These are phyloP conservation scores for Boletus rex-veris DNA, from an alignment of 768 basidiomycete species.

Conservation along the genomic window DNA sequence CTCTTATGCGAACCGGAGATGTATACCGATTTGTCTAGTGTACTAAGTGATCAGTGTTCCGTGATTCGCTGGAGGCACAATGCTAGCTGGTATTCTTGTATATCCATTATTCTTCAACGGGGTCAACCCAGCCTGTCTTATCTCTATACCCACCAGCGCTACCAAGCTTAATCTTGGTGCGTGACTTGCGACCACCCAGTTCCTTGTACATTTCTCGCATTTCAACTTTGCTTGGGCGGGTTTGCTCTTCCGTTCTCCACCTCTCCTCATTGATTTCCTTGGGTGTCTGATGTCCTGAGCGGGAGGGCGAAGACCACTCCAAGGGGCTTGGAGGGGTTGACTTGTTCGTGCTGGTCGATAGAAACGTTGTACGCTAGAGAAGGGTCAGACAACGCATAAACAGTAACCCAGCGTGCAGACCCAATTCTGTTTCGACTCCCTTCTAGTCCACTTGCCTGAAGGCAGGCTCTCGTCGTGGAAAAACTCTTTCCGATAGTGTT, in stretches of 20 bases:
- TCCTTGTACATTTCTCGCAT: constrained; percentile 93
- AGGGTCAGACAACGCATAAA: constrained; percentile 1
- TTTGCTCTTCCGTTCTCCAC: constrained; percentile 56
- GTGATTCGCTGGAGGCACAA: too few species aligned
- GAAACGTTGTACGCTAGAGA: constrained; percentile 49
- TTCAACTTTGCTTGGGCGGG: constrained; percentile 68
- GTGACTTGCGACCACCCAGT: constrained; percentile 78
- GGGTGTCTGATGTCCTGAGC: constrained; percentile 74
- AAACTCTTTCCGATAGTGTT: constrained; percentile 82
- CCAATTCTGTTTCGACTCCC: constrained; percentile 95
- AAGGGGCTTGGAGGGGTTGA: constrained; percentile 41
- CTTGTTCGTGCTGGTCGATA: constrained; percentile 40
- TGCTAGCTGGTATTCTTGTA: too few species aligned
- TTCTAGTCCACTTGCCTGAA: constrained; percentile 85
- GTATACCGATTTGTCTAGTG: too few species aligned
- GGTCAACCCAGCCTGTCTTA: constrained; percentile 70
- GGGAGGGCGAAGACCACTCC: constrained; percentile 46
- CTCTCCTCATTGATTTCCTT: constrained; percentile 74
- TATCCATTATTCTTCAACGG: constrained; percentile 26
- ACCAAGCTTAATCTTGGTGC: constrained; percentile 71
- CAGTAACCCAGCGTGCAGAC: constrained; percentile 32
- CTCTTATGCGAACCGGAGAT: too few species aligned
- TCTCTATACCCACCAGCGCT: constrained; percentile 61
- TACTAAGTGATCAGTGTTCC: too few species aligned
- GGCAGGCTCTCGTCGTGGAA: constrained; percentile 79